Base-by-base conservation (phyloP, 257 asterid genomes). In the Plantago major region DNA sequence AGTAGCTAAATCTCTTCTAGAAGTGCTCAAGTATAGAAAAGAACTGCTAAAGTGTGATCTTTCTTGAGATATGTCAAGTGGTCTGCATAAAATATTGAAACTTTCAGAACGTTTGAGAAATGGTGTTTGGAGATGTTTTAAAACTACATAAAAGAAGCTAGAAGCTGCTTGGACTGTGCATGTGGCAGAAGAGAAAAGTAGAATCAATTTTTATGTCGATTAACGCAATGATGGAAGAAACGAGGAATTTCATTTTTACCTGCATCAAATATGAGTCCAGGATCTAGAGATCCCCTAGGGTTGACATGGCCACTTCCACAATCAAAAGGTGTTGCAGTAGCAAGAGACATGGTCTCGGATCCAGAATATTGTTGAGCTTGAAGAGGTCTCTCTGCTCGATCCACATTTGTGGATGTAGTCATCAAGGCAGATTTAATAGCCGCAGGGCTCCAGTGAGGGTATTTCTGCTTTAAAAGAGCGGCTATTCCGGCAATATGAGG, bases 361-460 rank as follows among this genome's bases (percentile, higher is more conserved):
- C 82, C 91, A 19, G 95, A 81, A 72, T 77, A 86, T 46, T 86
- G 89, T 71, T 78, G 89, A 28, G 95, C 95, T 79, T 75, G 83
- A 53, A 86, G 80, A 11, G 92, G 95, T 64, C 83, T 81, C 71
- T 83, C 95, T 10, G 89, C 85, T 37, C 95, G 59, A 76, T 86
- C 89, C 26, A 83, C 58, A 37, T 87, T 83, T 48, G 91, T 73
- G 42, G 95, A 78, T 7, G 95, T 86, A 42, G 92, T 83, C 95
- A 86, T 86, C 77, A 86, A 71, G 43, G 95, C 87, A 15, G 95
- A 86, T 68, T 83, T 86, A 26, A 86, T 83, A 53, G 95, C 91
- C 52, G 91, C 89, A 26, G 95, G 95, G 67, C 91, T 86, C 95
- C 95, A 86, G 62, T 68, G 95, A 74, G 91, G 95, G 67, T 86